phyloP scores from a whole-genome alignment of 73 alveolate species.

The Breviolum minutum region DNA sequence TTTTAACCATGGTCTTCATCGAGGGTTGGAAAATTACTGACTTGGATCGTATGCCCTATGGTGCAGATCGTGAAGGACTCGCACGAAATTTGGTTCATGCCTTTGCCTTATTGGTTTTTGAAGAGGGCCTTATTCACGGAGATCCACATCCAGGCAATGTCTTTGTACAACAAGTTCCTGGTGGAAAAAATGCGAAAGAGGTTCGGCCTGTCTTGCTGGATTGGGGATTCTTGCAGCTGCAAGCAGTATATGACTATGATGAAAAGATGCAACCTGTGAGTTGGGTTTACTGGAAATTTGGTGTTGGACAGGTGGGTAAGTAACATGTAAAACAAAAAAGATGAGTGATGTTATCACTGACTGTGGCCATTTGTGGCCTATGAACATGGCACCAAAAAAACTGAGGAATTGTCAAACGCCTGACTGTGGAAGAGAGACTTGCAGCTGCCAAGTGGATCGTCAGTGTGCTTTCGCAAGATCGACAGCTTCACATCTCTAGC shows the following conservation, averaged over 20 bases:
- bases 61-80: constrained; percentile 63
- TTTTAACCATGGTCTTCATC: constrained; percentile 72
- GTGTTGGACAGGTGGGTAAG: too few relatives aligned
- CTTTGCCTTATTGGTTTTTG: constrained; percentile 70
- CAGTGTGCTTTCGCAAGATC: constrained; percentile 52
- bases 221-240: constrained; percentile 36
- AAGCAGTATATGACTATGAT: not conserved
- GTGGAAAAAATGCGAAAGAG: not conserved
- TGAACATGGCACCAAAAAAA: not conserved
- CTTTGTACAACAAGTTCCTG: constrained; percentile 43
- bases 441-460: constrained; percentile 87
- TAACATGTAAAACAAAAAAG: not conserved
- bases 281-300: not conserved
- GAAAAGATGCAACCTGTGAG: not conserved
- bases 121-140: constrained; percentile 88
- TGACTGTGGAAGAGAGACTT: constrained; percentile 16
- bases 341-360: not conserved
- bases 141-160: constrained; percentile 92
- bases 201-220: constrained; percentile 78
- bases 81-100: constrained; percentile 65
- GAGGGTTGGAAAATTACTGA: constrained; percentile 93
- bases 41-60: constrained; percentile 80
- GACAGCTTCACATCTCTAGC: constrained; percentile 63
- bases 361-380: not conserved
- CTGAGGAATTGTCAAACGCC: constrained; percentile 69